Evolutionary conservation across 768 basidiomycete genomes (phyloP), one percentile per base, ranked within the genome.

Genomic region (Mycena chlorophos): DNA sequence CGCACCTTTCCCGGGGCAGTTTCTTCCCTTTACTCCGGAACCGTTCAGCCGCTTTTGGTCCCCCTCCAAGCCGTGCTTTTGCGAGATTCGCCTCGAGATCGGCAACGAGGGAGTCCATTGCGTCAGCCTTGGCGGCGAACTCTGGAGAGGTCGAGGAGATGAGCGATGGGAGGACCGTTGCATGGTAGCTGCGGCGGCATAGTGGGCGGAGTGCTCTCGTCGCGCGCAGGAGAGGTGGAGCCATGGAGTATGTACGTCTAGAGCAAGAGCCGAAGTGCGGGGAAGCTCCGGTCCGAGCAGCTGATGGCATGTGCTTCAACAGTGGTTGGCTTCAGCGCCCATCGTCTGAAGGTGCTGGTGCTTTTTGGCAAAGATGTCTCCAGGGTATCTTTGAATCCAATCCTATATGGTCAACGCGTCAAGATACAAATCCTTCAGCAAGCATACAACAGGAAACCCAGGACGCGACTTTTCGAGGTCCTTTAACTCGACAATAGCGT

Each of bases 11-110:
- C 64, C 93, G 76, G 25, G 93, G 92, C 13, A 94, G 71, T 64
- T 81, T 83, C 78, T 95, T 95, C 1, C 93, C 89, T 67, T 85
- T 86, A 64, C 75, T 81, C 63, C 78, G 75, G 86, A 91, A 89
- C 30, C 88, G 78, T 58, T 86, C 85, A 28, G 82, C 81, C 23
- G 91, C 88, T 68, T 86, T 91, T 13, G 75, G 62, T 22, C 91
- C 88, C 29, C 93, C 93, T 20, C 93, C 93, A 27, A 75, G 74
- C 63, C 87, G 80, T 49, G 81, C 85, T 10, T 71, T 69, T 0
- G 82, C 79, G 47, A 83, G 72, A 68, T 83, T 88, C 14, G 69
- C 65, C 52, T 89, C 84, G 13, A 91, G 61, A 54, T 88, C 84
- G 0, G 78, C 74, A 3, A 93, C 82, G 20, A 92, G 73, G 22